These are phyloP conservation scores for Yamadazyma diddensiae DNA, from an alignment of 1,139 yeast species.

Conservation along the genomic window DNA sequence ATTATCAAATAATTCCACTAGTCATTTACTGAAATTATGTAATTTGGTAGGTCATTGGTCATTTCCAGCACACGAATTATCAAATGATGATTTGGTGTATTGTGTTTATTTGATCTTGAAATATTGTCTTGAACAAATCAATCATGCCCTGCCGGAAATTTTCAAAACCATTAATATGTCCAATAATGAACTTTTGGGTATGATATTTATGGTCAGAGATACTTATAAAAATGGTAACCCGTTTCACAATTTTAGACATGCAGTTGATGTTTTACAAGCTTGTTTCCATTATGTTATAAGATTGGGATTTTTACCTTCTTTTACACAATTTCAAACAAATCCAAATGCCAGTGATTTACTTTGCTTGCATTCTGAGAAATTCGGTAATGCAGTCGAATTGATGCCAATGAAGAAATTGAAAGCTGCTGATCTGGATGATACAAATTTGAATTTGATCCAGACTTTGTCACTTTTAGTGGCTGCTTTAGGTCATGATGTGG, in stretches of 20 bases:
- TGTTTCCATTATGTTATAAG: slow-evolving; percentile 62
- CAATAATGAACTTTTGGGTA: slow-evolving; percentile 47
- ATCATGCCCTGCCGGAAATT: slow-evolving; percentile 12
- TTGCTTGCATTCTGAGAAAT: slow-evolving; percentile 13
- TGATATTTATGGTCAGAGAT: slow-evolving; percentile 65
- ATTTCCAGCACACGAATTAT: slow-evolving; percentile 66
- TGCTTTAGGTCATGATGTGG: slow-evolving; percentile 92
- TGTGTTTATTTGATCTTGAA: slow-evolving; percentile 58
- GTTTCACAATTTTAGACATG: slow-evolving; percentile 94
- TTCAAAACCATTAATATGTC: slow-evolving; percentile 23
- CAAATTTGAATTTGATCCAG: slow-evolving; percentile 43
- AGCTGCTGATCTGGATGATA: slow-evolving; percentile 3
- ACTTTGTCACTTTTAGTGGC: slow-evolving; percentile 65
- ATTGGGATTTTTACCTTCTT: slow-evolving; percentile 45
- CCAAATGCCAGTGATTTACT: slow-evolving; percentile 27
- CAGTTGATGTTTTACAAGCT: slow-evolving; percentile 93
- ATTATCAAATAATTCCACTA: slow-evolving; percentile 22
- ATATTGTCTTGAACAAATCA: slow-evolving; percentile 40
- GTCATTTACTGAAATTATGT: slow-evolving; percentile 30
- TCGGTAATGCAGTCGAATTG: slow-evolving; percentile 17
- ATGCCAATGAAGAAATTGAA: slow-evolving; percentile 12
- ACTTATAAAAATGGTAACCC: slow-evolving; percentile 82
- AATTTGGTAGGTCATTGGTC: slow-evolving; percentile 49
- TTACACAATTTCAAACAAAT: slow-evolving; percentile 32
- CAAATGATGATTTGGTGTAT: slow-evolving; percentile 65